Conservation (phyloP, 2,329 filamentous ascomycete species). For the Pyricularia grisea region DNA sequence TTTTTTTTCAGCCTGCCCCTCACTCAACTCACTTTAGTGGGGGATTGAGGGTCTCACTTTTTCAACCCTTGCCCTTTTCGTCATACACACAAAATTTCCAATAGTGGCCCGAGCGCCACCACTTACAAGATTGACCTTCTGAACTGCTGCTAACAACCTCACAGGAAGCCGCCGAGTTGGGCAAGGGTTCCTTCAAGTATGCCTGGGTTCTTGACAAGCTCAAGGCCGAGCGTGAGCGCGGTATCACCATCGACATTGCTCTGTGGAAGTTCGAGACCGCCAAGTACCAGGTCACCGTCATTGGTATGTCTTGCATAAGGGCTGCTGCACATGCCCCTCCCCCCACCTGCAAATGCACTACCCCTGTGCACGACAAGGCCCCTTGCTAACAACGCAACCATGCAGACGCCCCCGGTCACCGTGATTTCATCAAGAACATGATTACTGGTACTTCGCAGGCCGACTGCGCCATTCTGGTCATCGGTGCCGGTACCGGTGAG, state of each 20-base stretch:
- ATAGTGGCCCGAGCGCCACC: constrained; percentile 7
- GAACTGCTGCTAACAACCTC: constrained; percentile 14
- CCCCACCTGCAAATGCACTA: constrained; percentile 1
- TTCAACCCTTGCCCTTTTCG: not conserved
- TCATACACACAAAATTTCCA: constrained; percentile 1
- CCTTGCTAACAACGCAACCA: not conserved
- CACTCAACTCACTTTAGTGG: constrained; percentile 1
- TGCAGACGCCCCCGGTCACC: constrained; percentile 91
- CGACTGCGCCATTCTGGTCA: constrained; percentile 99
- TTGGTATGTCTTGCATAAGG: constrained; percentile 51
- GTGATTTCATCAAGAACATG: constrained; percentile 99
- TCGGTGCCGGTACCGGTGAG: constrained; percentile 99
- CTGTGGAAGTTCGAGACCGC: constrained; percentile 99
- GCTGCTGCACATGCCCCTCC: constrained; percentile 2
- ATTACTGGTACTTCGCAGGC: constrained; percentile 99
- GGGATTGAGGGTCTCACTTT: not conserved
- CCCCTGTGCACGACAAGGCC: not conserved
- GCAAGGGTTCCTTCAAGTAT: constrained; percentile 99
- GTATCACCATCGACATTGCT: constrained; percentile 99
- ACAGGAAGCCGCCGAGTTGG: constrained; percentile 96
- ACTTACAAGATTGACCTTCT: not conserved
- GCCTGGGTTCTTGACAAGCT: constrained; percentile 99
- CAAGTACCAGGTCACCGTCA: constrained; percentile 97
- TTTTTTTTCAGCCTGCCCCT: constrained; percentile 19
- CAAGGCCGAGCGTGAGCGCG: constrained; percentile 99